These are phyloP conservation scores for Histomonas meleagridis DNA, from an alignment of 208 protist species.

Conservation along the genomic window DNA sequence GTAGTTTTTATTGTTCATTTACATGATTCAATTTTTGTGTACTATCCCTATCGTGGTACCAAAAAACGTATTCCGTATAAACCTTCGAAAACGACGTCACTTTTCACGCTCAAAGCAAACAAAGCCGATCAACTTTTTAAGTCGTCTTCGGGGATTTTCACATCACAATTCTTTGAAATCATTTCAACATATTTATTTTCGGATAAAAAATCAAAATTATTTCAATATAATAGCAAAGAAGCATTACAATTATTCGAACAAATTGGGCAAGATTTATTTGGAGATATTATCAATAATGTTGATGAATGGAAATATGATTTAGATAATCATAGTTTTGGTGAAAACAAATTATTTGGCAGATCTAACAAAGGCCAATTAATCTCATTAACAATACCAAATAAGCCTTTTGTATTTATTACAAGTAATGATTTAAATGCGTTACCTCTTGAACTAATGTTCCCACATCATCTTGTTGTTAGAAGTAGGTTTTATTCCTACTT, in stretches of 20 bases:
- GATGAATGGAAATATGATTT: not conserved
- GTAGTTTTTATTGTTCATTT: not conserved
- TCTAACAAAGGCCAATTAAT: not conserved
- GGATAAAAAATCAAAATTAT: not conserved
- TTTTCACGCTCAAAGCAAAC: not conserved
- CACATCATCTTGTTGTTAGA: not conserved
- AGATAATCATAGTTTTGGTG: not conserved
- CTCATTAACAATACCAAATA: not conserved
- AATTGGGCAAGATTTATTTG: not conserved
- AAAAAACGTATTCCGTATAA: too few species aligned
- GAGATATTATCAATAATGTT: not conserved
- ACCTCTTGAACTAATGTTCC: slow-evolving; percentile 16
- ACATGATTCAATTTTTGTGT: not conserved
- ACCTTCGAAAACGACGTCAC: not conserved
- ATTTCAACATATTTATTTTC: not conserved
- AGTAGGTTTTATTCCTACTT: not conserved
- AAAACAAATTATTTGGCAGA: not conserved
- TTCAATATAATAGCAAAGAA: not conserved
- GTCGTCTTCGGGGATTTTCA: not conserved
- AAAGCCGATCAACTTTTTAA: not conserved
- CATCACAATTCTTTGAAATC: not conserved
- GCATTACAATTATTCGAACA: not conserved
- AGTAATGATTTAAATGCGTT: not conserved
- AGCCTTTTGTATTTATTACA: not conserved
- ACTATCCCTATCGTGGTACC: not conserved